Evolutionary conservation across 176 grass and related monocot genomes (phyloP).

Genomic region (Eremochloa ophiuroides): DNA sequence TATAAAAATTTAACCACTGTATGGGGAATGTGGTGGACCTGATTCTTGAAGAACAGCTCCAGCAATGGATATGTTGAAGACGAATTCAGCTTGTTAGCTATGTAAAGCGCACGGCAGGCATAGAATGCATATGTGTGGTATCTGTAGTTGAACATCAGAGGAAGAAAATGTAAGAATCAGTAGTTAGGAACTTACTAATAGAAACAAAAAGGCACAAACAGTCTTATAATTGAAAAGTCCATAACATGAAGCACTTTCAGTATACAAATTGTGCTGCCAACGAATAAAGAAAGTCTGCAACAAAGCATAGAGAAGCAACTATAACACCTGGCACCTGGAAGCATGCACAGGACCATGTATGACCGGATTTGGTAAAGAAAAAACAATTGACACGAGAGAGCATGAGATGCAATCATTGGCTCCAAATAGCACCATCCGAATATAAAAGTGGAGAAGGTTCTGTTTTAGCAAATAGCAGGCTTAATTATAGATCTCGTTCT

Average conservation of each 20-base stretch:
- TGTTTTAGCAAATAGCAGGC: not conserved
- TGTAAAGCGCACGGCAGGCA: conserved; percentile 83
- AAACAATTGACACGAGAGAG: not conserved
- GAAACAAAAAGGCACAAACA: not conserved
- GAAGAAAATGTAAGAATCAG: not conserved
- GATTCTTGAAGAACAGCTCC: conserved; percentile 86
- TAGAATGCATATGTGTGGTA: conserved; percentile 81
- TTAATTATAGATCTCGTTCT: not conserved
- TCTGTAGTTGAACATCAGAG: conserved; percentile 38
- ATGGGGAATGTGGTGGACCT: conserved; percentile 37
- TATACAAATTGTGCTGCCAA: not conserved
- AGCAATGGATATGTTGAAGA: conserved; percentile 82
- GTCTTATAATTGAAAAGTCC: not conserved
- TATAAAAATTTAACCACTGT: not conserved
- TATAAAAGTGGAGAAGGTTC: not conserved
- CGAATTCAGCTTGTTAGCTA: conserved; percentile 83
- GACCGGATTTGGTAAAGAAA: not conserved
- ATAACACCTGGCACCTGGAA: not conserved
- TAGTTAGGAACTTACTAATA: not conserved
- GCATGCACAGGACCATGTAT: not conserved
- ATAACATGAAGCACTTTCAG: not conserved
- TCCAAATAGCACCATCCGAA: not conserved
- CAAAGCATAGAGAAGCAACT: not conserved
- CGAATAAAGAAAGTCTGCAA: not conserved
- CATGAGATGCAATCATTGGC: not conserved